Percentiles rank a stretch among this genome's conserved stretches.
Conservation (phyloP, 768 basidiomycete genomes). For the Hemileccinum impolitum region DNA sequence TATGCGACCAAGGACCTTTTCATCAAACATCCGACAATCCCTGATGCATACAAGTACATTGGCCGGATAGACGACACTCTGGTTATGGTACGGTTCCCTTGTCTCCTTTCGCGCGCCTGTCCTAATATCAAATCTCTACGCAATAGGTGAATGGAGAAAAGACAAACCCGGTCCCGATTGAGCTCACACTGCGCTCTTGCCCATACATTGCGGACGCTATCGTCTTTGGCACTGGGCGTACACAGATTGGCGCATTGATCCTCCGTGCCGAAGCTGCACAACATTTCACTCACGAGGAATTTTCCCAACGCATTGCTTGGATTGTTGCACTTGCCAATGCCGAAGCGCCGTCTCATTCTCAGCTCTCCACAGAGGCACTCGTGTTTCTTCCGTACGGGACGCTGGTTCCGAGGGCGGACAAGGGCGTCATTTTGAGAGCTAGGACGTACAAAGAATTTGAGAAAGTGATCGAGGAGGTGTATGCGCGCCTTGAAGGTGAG, state of each 20-base stretch:
- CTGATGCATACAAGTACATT: constrained; percentile 43
- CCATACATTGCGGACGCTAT: constrained; percentile 49
- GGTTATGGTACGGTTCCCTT: constrained; percentile 27
- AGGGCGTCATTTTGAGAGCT: constrained; percentile 47
- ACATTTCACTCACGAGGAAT: constrained; percentile 25
- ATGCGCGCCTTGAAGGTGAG: constrained; percentile 42
- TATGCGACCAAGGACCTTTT: constrained; percentile 58
- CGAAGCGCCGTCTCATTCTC: constrained; percentile 50
- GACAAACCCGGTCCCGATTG: constrained; percentile 55
- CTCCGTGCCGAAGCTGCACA: constrained; percentile 42
- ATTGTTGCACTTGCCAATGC: constrained; percentile 49
- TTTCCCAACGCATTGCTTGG: constrained; percentile 35
- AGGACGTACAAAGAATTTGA: constrained; percentile 51
- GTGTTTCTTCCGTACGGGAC: constrained; percentile 48
- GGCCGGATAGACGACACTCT: constrained; percentile 57
- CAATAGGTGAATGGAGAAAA: constrained; percentile 45
- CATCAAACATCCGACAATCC: constrained; percentile 42
- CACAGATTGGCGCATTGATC: constrained; percentile 50
- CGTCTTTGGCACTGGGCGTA: constrained; percentile 48
- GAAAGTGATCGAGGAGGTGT: constrained; percentile 38
- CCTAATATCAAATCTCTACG: too few relatives aligned
- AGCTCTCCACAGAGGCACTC: constrained; percentile 48
- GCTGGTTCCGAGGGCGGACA: constrained; percentile 49
- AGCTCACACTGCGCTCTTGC: constrained; percentile 45
- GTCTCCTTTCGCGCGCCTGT: too few relatives aligned